Conservation (phyloP, 2,329 filamentous ascomycete species). For the Colletotrichum simmondsii region DNA sequence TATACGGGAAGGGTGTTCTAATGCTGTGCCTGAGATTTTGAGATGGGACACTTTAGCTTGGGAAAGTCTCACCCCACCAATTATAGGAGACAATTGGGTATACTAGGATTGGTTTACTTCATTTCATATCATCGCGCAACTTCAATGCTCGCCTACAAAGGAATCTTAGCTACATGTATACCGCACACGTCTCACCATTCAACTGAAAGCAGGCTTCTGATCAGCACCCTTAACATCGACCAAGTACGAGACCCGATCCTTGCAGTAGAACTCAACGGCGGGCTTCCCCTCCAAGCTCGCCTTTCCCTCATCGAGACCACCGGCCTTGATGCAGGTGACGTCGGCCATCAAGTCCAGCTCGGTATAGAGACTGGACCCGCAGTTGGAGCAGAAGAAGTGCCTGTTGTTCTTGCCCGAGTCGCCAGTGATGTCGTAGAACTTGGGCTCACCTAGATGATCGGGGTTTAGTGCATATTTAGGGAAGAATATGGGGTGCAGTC, state of each 20-base stretch:
- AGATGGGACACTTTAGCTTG: too few species aligned
- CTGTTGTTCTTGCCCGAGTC: conserved; percentile 64
- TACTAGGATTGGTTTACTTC: too few species aligned
- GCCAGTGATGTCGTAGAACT: conserved; percentile 57
- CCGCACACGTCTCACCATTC: neutral
- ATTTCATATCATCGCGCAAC: neutral
- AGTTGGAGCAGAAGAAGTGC: conserved; percentile 65
- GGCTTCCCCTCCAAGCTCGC: conserved; percentile 54
- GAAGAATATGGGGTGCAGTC: neutral
- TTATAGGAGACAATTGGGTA: too few species aligned
- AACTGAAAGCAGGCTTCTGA: conserved; percentile 49
- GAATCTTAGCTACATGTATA: neutral
- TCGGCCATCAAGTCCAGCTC: conserved; percentile 64
- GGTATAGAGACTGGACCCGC: conserved; percentile 62
- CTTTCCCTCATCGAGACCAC: conserved; percentile 59
- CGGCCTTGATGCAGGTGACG: conserved; percentile 61
- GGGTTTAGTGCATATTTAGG: neutral
- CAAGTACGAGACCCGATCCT: conserved; percentile 59
- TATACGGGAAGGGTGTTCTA: too few species aligned
- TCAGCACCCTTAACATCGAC: conserved; percentile 54
- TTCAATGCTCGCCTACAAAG: too few species aligned
- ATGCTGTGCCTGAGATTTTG: too few species aligned
- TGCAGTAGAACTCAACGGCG: conserved; percentile 63
- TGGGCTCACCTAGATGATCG: conserved; percentile 51
- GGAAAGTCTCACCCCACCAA: too few species aligned